A percentile compares a stretch with the other conserved stretches of the same genome.
Evolutionary conservation across 2,329 filamentous ascomycete genomes (phyloP).

Genomic region (Arthrinium phaeospermum): DNA sequence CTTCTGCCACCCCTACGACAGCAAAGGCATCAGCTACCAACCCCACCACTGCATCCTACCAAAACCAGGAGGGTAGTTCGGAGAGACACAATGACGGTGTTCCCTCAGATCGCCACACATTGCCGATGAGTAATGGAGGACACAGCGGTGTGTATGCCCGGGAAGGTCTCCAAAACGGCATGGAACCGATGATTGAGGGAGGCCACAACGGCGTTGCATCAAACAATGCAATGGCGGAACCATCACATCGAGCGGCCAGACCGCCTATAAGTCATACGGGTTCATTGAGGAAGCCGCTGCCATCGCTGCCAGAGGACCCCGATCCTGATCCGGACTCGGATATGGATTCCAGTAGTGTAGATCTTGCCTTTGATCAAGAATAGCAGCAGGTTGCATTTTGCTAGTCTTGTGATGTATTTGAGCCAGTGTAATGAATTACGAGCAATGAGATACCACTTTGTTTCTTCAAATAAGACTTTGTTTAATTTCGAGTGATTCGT

Average conservation of each 20-base stretch:
- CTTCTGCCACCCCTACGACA: not conserved
- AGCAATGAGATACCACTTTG: conserved; percentile 16
- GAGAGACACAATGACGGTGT: not conserved
- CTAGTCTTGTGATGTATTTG: conserved; percentile 2
- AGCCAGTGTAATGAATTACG: conserved; percentile 15
- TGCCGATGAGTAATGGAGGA: not conserved
- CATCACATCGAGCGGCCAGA: conserved; percentile 25
- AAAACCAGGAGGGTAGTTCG: no score
- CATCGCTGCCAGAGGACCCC: conserved; percentile 47
- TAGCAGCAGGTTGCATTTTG: conserved; percentile 5
- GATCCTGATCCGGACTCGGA: conserved; percentile 24
- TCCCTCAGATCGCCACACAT: not conserved
- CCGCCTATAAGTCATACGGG: conserved; percentile 29
- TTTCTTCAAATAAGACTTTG: not conserved
- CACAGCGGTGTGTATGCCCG: not conserved
- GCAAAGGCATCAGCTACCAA: not conserved
- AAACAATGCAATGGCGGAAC: not conserved
- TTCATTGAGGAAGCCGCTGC: conserved; percentile 48
- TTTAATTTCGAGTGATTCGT: not conserved
- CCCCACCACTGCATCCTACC: not conserved
- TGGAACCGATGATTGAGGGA: not conserved
- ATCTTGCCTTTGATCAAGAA: not conserved
- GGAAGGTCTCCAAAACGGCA: not conserved
- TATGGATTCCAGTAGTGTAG: not conserved
- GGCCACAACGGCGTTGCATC: not conserved